Conservation (phyloP, 202 grass and related monocot genomes). For the Cymbopogon flexuosus region DNA sequence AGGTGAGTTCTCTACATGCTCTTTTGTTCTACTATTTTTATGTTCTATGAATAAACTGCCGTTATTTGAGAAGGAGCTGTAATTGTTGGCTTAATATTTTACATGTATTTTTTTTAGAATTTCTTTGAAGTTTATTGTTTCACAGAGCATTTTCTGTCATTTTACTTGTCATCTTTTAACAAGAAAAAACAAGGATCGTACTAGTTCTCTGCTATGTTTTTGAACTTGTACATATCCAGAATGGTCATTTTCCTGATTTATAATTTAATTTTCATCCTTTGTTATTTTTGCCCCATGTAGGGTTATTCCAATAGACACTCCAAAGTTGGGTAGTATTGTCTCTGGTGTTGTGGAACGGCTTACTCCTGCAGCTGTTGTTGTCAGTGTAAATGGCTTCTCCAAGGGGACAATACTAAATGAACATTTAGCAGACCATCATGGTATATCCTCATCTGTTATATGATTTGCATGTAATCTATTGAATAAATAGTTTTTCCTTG, state of each 20-base stretch:
- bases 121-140: not conserved
- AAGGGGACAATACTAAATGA: conserved; percentile 77
- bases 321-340: conserved; percentile 67
- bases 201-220: not conserved
- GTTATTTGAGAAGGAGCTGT: not conserved
- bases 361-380: conserved; percentile 69
- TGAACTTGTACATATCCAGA: not conserved
- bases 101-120: conserved; percentile 2
- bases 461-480: not conserved
- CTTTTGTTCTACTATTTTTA: conserved; percentile 9
- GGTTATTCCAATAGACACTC: conserved; percentile 34
- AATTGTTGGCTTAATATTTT: not conserved
- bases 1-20: conserved; percentile 46
- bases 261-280: not conserved
- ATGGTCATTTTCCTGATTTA: conserved; percentile 1
- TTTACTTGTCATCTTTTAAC: conserved; percentile 1
- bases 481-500: not conserved
- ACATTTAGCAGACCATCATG: conserved; percentile 76
- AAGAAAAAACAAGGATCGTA: not conserved
- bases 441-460: conserved; percentile 38
- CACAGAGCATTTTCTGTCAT: not conserved
- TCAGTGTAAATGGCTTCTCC: conserved; percentile 65
- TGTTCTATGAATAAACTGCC: not conserved
- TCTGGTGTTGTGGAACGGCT: conserved; percentile 81
- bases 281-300: conserved; percentile 7